These are phyloP conservation scores for Pleoardoris graminearum DNA, from an alignment of 2,329 filamentous ascomycete genomes.

Conservation along the genomic window DNA sequence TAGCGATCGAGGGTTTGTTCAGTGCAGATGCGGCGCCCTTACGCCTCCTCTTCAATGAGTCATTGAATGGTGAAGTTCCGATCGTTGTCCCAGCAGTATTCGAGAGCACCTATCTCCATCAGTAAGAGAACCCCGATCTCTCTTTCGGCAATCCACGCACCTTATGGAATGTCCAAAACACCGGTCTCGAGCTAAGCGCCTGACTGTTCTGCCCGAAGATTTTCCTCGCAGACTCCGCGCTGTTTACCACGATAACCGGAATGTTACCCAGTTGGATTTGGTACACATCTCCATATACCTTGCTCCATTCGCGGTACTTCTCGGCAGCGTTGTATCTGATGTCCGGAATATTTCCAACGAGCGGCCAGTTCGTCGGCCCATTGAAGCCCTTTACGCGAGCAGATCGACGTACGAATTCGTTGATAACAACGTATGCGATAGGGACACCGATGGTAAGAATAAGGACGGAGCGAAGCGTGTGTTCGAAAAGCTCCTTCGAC, in stretches of 20 bases:
- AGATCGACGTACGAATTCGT: conserved; percentile 43
- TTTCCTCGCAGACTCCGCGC: conserved; percentile 45
- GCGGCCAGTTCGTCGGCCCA: conserved; percentile 45
- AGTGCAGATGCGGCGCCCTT: conserved; percentile 68
- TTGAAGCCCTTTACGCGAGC: conserved; percentile 44
- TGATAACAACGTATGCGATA: conserved; percentile 40
- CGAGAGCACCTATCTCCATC: conserved; percentile 57
- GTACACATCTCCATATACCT: conserved; percentile 48
- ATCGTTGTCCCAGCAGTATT: conserved; percentile 70
- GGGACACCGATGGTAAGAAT: conserved; percentile 34
- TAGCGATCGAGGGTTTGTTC: conserved; percentile 66
- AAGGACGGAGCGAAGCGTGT: conserved; percentile 31
- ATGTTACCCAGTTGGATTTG: conserved; percentile 53
- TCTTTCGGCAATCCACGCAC: conserved; percentile 14
- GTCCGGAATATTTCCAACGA: conserved; percentile 49
- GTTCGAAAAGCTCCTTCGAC: conserved; percentile 23
- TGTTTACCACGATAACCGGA: conserved; percentile 51
- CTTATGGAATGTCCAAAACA: conserved; percentile 54
- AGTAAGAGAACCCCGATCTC: neutral
- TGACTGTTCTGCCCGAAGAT: conserved; percentile 50
- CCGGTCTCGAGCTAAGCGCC: conserved; percentile 47
- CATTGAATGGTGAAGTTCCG: conserved; percentile 68
- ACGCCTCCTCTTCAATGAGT: conserved; percentile 64
- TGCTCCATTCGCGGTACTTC: conserved; percentile 50
- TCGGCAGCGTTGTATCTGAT: conserved; percentile 50